Evolutionary conservation across 768 basidiomycete species (phyloP).

Genomic region (Pluteus cervinus): DNA sequence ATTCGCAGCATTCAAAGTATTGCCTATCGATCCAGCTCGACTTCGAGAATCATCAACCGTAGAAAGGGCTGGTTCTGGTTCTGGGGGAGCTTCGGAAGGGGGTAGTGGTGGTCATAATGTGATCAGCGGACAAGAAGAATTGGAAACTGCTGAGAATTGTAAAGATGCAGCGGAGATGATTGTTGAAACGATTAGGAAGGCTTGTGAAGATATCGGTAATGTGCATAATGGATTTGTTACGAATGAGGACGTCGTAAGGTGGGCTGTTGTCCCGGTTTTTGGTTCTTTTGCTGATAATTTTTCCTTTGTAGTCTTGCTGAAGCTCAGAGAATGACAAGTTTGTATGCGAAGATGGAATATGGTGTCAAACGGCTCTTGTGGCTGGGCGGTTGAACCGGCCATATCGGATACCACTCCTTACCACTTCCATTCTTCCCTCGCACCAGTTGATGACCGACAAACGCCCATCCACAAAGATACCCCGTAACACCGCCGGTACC

Average conservation of each 20-base stretch:
- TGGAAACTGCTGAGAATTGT: constrained; percentile 60
- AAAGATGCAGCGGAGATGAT: constrained; percentile 72
- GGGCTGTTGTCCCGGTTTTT: constrained; percentile 15
- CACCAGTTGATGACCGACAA: no score
- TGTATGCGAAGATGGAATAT: constrained; percentile 92
- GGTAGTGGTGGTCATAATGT: no score
- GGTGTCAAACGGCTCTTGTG: constrained; percentile 86
- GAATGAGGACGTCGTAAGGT: constrained; percentile 80
- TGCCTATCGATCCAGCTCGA: constrained; percentile 65
- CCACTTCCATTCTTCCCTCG: no score
- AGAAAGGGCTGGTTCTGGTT: no score
- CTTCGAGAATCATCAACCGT: constrained; percentile 40
- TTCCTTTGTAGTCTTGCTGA: constrained; percentile 4
- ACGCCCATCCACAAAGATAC: no score
- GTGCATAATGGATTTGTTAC: constrained; percentile 44
- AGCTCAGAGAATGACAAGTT: constrained; percentile 77
- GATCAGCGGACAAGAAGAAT: no score
- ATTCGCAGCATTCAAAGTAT: constrained; percentile 74
- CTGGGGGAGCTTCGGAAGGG: constrained; percentile 56
- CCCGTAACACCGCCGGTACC: no score
- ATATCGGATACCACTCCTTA: neutral
- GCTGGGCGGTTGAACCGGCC: constrained; percentile 58
- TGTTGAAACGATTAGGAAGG: constrained; percentile 61
- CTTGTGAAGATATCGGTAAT: constrained; percentile 59
- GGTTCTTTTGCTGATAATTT: constrained; percentile 2